These are phyloP conservation scores for Macrotyloma uniflorum DNA, from an alignment of 306 rosid species.

Conservation along the genomic window DNA sequence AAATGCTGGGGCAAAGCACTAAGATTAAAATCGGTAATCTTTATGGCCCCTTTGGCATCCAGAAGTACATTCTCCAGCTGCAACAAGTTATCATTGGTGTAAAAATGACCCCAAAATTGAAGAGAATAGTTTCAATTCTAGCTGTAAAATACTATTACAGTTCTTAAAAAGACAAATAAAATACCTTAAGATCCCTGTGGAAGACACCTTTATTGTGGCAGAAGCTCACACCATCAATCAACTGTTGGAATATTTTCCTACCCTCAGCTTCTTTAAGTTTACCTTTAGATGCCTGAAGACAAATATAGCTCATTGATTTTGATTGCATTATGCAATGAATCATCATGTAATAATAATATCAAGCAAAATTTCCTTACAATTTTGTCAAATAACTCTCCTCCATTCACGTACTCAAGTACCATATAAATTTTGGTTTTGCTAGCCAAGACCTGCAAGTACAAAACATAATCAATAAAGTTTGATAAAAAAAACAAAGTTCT, in stretches of 20 bases:
- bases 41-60: conserved; percentile 72
- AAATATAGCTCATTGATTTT: background rate
- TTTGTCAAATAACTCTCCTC: conserved; percentile 84
- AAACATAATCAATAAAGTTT: too few species aligned
- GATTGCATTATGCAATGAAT: background rate
- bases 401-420: conserved; percentile 82
- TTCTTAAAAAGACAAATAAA: conserved; percentile 8
- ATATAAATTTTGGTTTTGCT: conserved; percentile 91
- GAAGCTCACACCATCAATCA: conserved; percentile 81
- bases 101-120: background rate
- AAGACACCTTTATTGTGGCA: conserved; percentile 86
- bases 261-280: conserved; percentile 68
- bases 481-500: too few species aligned
- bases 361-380: conserved; percentile 58
- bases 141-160: background rate
- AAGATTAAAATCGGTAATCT: conserved; percentile 87
- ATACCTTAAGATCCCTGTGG: conserved; percentile 94
- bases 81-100: conserved; percentile 27
- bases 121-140: background rate
- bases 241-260: conserved; percentile 78
- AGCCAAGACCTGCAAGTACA: conserved; percentile 72
- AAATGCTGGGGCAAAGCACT: conserved; percentile 88
- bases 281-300: conserved; percentile 63
- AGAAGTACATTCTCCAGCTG: conserved; percentile 89
- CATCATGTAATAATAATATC: background rate